These are phyloP conservation scores for Phaseolus coccineus DNA, from an alignment of 331 rosid genomes.

Conservation along the genomic window DNA sequence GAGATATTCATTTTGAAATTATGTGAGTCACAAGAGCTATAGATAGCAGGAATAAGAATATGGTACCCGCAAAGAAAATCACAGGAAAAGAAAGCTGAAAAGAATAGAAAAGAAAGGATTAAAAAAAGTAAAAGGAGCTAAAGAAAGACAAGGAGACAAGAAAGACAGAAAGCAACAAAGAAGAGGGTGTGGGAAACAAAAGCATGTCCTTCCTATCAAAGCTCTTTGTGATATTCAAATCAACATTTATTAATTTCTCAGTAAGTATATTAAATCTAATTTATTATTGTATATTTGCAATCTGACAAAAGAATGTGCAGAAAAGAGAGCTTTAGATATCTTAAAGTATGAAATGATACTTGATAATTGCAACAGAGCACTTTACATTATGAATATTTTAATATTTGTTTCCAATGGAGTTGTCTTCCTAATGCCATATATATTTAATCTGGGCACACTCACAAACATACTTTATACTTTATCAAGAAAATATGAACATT, in stretches of 20 bases:
- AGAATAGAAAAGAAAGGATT: conserved; percentile 42
- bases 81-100: conserved; percentile 58
- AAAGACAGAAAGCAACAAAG: conserved; percentile 93
- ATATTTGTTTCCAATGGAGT: conserved; percentile 48
- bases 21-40: conserved; percentile 30
- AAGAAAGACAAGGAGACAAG: conserved; percentile 93
- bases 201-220: conserved; percentile 72
- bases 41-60: conserved; percentile 56
- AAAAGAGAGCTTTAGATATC: conserved; percentile 47
- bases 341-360: conserved; percentile 71
- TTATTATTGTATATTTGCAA: conserved; percentile 61
- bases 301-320: conserved; percentile 37
- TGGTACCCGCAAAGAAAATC: conserved; percentile 60
- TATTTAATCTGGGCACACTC: conserved; percentile 49
- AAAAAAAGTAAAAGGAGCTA: conserved; percentile 67
- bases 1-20: conserved; percentile 39
- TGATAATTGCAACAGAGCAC: conserved; percentile 81
- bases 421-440: conserved; percentile 29
- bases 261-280: conserved; percentile 71
- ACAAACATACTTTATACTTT: conserved; percentile 57
- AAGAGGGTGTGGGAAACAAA: conserved; percentile 47
- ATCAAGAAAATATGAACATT: conserved; percentile 54
- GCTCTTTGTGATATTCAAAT: conserved; percentile 69
- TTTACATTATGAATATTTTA: conserved; percentile 61
- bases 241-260: conserved; percentile 58